Evolutionary conservation across 2,329 filamentous ascomycete species (phyloP).

Genomic region (Ophioceras dolichostomum): DNA sequence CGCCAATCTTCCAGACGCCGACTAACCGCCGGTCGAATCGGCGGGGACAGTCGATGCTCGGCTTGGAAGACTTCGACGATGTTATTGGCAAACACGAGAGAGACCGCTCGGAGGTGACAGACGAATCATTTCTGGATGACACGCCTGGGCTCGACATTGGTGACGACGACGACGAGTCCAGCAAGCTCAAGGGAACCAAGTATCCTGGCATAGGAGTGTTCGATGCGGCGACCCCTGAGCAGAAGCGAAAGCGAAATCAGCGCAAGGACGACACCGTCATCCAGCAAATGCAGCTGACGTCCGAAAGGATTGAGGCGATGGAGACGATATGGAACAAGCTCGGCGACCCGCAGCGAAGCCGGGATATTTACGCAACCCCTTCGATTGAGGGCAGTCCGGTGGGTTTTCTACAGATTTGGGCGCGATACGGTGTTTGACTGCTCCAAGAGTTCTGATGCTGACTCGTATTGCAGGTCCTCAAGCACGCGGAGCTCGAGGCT

Average conservation of each 20-base stretch:
- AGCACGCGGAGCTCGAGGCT: conserved; percentile 2
- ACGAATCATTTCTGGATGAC: conserved; percentile 11
- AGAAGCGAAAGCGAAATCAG: conserved; percentile 66
- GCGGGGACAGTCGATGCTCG: too few species aligned
- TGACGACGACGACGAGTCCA: conserved; percentile 16
- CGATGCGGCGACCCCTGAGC: conserved; percentile 62
- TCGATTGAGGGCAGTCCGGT: conserved; percentile 40
- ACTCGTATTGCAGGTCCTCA: neutral
- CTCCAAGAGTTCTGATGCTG: neutral
- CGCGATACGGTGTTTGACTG: neutral
- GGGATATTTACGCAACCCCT: conserved; percentile 48
- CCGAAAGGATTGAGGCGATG: conserved; percentile 47
- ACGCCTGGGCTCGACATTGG: conserved; percentile 15
- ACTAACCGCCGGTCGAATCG: too few species aligned
- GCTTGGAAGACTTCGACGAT: too few species aligned
- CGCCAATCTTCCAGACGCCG: too few species aligned
- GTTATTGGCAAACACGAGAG: conserved; percentile 12
- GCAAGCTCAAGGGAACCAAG: conserved; percentile 56
- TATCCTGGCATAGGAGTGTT: conserved; percentile 76
- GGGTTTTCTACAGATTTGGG: conserved; percentile 14
- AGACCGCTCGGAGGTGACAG: conserved; percentile 13
- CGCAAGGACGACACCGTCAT: conserved; percentile 65
- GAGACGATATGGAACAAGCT: conserved; percentile 51
- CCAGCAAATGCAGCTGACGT: conserved; percentile 51
- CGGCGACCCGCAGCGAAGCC: conserved; percentile 35